Base-by-base conservation (phyloP, 768 basidiomycete species). In the Podaxis sp. region DNA sequence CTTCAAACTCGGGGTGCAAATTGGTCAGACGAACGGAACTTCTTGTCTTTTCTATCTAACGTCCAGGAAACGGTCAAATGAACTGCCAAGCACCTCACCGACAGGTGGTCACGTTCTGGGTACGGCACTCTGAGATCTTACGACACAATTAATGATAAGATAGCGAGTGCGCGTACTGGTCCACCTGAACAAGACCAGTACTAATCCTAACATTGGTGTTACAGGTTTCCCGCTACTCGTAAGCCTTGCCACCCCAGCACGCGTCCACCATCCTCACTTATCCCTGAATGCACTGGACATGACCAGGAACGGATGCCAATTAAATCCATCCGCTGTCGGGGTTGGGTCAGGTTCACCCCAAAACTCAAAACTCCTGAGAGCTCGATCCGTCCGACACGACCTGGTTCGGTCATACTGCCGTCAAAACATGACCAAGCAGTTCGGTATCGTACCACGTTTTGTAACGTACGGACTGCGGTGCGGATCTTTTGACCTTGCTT, bases 361-460 rank as follows among this genome's bases (percentile, higher is more conserved):
- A 24, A 40, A 46, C 43, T 19, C 17, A 19, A 24, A 40, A 46
- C 43, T 19, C 17, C 43, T 46, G 7, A 19, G 15, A 19, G 19
- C 19, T 40, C 13, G 37, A 55, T 15, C 19, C 5, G 15, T 19
- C 19, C 17, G 4, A 19, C 36, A 55, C 37, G 54, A 55, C 24
- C 38, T 55, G 54, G 54, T 38, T 55, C 38, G 33, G 13, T 38
- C 19, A 9, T 6, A 19, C 17, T 17, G 17, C n/a, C n/a, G 5
- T 19, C n/a, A 46, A 46, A 46, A 43, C 43, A 13, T 41, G 17
- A 38, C 37, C 54, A 37, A 55, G 11, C 36, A 5, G 54, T 17
- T 37, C 54, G 54, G 54, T 11, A 55, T 19, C 37, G 36, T 22
- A 38, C n/a, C 54, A 55, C 54, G 37, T 55, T 55, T 55, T 55